Evolutionary conservation across 371 early-diverging fungal species (phyloP), one percentile per base, ranked within the genome.

Genomic region (Actinomortierella ambigua): DNA sequence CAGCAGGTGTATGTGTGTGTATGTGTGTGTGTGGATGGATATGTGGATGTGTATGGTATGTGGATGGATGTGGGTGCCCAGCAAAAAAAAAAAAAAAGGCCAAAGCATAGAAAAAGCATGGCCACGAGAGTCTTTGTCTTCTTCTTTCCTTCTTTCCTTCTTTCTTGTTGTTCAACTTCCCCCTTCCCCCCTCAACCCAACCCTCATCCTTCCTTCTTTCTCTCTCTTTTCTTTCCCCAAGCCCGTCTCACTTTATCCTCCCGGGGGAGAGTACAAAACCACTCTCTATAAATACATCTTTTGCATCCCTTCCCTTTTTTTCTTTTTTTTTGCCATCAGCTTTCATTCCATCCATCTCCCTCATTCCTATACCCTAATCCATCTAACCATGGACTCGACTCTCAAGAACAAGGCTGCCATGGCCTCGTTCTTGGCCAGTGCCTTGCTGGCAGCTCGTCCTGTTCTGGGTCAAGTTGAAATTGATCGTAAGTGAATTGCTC

Each of bases 401-500:
- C 59, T 59, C 54, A 60, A 57, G 70, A 69, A 64, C 65, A 69
- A 69, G 55, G 70, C 70, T 58, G 55, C 61, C 29, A 34, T 69
- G 70, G 65, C 61, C 28, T 65, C 64, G 70, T 61, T 69, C 65
- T 39, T 69, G 65, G 59, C 58, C 57, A 44, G 56, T 47, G 47
- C 62, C 50, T 17, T 69, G 50, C 70, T 69, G 47, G 59, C 64
- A 59, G 68, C 63, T 48, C 29, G 29, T 26, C 70, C 70, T 17
- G 55, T 55, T 58, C 49, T 52, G 61, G 65, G 58, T 57, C 64
- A 64, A 29, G 61, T 69, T 44, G 41, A 43, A 18, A 15, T 69
- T 40, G 28, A 49, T 43, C 23, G 70, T 69, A 69, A 69, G 70
- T 46, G n/a, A n/a, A 4, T 34, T 34, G 11, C 34, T 11, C 34